Evolutionary conservation across 805 yeast species (phyloP).

Genomic region (Lipomyces sp.): DNA sequence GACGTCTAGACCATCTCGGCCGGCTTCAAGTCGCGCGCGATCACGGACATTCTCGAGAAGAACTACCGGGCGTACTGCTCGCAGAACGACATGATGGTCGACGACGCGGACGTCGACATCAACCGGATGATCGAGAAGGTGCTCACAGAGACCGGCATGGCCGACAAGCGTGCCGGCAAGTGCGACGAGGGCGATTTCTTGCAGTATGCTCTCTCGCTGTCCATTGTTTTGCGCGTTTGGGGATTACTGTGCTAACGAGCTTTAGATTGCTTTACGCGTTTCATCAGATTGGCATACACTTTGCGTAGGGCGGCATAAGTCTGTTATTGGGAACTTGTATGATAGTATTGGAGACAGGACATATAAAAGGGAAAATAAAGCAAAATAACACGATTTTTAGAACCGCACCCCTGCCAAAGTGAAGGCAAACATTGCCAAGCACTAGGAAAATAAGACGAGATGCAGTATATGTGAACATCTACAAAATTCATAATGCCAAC

Average conservation of each 20-base stretch:
- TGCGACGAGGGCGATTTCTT: conserved; percentile 94
- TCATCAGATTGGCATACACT: conserved; percentile 95
- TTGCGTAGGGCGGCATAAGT: conserved; percentile 55
- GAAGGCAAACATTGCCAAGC: no score
- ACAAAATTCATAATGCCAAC: no score
- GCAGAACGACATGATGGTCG: conserved; percentile 44
- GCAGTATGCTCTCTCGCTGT: conserved; percentile 34
- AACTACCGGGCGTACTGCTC: conserved; percentile 79
- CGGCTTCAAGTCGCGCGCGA: conserved; percentile 80
- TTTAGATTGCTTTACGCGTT: conserved; percentile 70
- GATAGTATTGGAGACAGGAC: not conserved
- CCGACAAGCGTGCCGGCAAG: conserved; percentile 87
- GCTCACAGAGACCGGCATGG: conserved; percentile 70
- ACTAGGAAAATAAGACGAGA: no score
- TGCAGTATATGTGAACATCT: no score
- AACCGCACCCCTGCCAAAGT: no score
- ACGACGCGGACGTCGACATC: conserved; percentile 39
- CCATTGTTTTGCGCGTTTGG: not conserved
- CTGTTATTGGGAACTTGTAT: not conserved
- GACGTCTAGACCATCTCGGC: conserved; percentile 65
- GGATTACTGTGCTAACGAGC: conserved; percentile 22
- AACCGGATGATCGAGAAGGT: conserved; percentile 67
- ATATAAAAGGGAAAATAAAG: not conserved
- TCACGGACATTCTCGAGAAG: conserved; percentile 75
- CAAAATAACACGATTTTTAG: no score